These are phyloP conservation scores for Metschnikowia aberdeeniae DNA, from an alignment of 805 yeast genomes.

Conservation along the genomic window DNA sequence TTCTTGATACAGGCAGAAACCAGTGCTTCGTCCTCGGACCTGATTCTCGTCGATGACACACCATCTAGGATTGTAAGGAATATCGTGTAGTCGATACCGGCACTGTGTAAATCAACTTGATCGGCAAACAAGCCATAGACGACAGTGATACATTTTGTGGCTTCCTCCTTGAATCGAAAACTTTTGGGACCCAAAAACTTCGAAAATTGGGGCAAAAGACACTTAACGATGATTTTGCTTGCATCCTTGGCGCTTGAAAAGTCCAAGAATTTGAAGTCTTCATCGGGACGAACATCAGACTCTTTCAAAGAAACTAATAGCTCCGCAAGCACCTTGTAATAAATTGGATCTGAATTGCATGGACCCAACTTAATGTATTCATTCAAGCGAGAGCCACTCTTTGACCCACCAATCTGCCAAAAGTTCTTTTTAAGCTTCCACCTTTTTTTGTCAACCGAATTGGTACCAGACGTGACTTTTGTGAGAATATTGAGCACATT, in stretches of 20 bases:
- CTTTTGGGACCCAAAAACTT: slow-evolving; percentile 16
- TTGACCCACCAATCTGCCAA: slow-evolving; percentile 49
- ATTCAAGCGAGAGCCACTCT: slow-evolving; percentile 37
- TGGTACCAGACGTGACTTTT: slow-evolving; percentile 10
- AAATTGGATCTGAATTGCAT: slow-evolving; percentile 48
- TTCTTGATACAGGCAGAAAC: neutral
- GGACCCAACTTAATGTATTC: slow-evolving; percentile 51
- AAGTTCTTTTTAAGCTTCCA: slow-evolving; percentile 42
- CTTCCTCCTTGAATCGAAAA: slow-evolving; percentile 17
- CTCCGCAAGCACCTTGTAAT: slow-evolving; percentile 33
- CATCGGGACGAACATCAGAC: slow-evolving; percentile 7
- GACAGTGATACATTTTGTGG: slow-evolving; percentile 19
- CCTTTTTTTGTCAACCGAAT: slow-evolving; percentile 2
- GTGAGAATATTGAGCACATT: slow-evolving; percentile 36
- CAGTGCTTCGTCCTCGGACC: slow-evolving; percentile 2
- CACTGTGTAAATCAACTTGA: neutral
- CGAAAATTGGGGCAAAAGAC: slow-evolving; percentile 16
- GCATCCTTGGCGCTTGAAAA: slow-evolving; percentile 20
- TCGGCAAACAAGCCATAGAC: slow-evolving; percentile 15
- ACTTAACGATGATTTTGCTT: slow-evolving; percentile 14
- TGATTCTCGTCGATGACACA: slow-evolving; percentile 4
- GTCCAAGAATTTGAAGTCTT: slow-evolving; percentile 19
- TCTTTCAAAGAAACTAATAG: slow-evolving; percentile 20
- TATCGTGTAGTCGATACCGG: slow-evolving; percentile 2
- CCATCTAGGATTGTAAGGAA: slow-evolving; percentile 10